Base-by-base conservation (phyloP, 768 basidiomycete species). In the Leccinum uliginosum region DNA sequence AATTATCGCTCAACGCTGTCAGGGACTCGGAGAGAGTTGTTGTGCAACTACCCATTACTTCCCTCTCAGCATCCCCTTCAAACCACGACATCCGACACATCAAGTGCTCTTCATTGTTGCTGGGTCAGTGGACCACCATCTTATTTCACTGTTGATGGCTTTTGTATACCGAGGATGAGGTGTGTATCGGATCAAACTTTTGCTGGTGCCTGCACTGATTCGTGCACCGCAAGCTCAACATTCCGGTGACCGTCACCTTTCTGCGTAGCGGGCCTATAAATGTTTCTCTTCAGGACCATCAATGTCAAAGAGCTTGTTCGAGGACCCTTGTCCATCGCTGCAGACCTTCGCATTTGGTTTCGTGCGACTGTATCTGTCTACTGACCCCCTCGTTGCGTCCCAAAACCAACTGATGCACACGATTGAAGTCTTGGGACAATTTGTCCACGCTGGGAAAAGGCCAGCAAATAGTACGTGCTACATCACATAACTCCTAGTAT, bases 121-220 rank as follows among this genome's bases (percentile, higher is more conserved):
- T 5, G 86, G 89, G 61, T 86, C 91, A 2, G 73, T 78, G 15
- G 90, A 93, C 54, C 85, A 85, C 60, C 87, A 91, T 55, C 87
- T 90, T 52, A 96, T 93, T 3, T 91, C 94, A 1, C 76, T 98
- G 56, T 80, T 85, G 63, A 94, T 99, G 97, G 97, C 77, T 99
- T 49, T 75, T 98, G 46, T 97, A 93, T 68, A 91, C 96, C 4
- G 95, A 98, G 68, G 97, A 99, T 68, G 91, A 95, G 76, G 93
- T 94, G 55, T 55, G 84, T 76, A 6, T 11, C 48, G 30, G 26
- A 17, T 61, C 14, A 23, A 26, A 14, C 9, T n/a, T 34, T 40
- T 21, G 15, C 34, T 53, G 29, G 45, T 48, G 38, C 34, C 45
- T 35, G 26, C 57, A 1, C 53, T 62, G 35, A 44, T 53, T 59